These are phyloP conservation scores for Globisporangium carolinianum DNA, from an alignment of 352 stramenopile genomes.

Conservation along the genomic window DNA sequence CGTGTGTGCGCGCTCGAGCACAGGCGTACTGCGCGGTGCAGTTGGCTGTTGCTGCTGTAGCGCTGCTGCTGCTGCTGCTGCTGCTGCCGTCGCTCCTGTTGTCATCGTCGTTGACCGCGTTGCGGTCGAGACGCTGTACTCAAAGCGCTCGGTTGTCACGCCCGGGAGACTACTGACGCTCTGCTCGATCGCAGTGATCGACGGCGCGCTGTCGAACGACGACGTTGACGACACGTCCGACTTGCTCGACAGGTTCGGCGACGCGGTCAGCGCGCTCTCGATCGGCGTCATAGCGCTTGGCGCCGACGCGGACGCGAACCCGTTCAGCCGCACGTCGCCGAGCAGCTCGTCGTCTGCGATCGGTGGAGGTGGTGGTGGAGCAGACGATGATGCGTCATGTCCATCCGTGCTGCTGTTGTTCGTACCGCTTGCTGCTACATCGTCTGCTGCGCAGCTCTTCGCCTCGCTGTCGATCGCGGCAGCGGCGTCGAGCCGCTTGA, in stretches of 20 bases:
- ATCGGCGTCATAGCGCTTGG: constrained; percentile 29
- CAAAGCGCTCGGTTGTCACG: constrained; percentile 27
- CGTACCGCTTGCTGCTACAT: neutral
- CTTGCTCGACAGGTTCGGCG: constrained; percentile 21
- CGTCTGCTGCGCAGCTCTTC: neutral
- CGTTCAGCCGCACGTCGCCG: constrained; percentile 13
- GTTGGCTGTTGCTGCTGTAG: neutral
- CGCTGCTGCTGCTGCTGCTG: neutral
- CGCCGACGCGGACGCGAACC: constrained; percentile 24
- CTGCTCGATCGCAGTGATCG: constrained; percentile 35
- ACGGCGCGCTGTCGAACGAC: constrained; percentile 37
- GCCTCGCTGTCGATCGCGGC: no score
- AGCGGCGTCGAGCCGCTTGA: constrained; percentile 5
- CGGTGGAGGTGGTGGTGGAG: constrained; percentile 3
- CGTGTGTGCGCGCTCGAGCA: constrained; percentile 64
- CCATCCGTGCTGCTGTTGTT: neutral
- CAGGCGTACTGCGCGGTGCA: constrained; percentile 25
- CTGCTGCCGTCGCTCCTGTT: constrained; percentile 1
- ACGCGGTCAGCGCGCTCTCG: constrained; percentile 19
- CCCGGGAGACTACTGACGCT: constrained; percentile 19
- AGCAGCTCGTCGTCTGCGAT: constrained; percentile 5
- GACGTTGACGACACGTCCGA: constrained; percentile 33
- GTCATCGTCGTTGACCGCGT: neutral
- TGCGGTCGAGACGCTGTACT: constrained; percentile 7
- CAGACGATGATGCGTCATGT: neutral